A percentile compares a stretch with the other conserved stretches of the same genome.
phyloP scores from a whole-genome alignment of 2,329 filamentous ascomycete genomes.

The Rachicladosporium sp. region DNA sequence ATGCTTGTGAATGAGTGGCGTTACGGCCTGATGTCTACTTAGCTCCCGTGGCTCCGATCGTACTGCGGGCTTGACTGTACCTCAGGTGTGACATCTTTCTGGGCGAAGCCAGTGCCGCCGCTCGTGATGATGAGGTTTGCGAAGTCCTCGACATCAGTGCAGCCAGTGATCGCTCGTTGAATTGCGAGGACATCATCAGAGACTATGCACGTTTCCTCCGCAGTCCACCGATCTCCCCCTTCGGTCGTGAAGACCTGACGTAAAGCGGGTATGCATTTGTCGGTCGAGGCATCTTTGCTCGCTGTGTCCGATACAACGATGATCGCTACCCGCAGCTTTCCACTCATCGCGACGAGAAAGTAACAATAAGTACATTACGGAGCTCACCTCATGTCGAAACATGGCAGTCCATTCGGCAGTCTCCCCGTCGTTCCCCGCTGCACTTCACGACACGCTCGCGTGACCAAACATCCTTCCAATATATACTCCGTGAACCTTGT shows the following conservation, averaged over 20 bases:
- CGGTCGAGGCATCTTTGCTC: slow-evolving; percentile 62
- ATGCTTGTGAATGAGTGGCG: slow-evolving; percentile 66
- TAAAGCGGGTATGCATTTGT: slow-evolving; percentile 58
- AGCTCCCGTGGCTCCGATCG: not conserved
- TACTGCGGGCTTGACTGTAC: slow-evolving; percentile 32
- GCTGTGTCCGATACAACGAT: slow-evolving; percentile 88
- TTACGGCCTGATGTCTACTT: slow-evolving; percentile 50
- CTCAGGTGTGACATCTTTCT: slow-evolving; percentile 78
- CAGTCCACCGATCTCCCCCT: slow-evolving; percentile 57
- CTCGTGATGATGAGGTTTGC: slow-evolving; percentile 76
- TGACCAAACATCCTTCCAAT: too few species aligned
- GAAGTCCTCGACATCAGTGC: slow-evolving; percentile 51
- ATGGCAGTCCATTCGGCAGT: too few species aligned
- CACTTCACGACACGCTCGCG: too few species aligned
- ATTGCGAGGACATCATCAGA: slow-evolving; percentile 65
- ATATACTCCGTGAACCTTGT: too few species aligned
- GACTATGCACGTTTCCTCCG: slow-evolving; percentile 61
- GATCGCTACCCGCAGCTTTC: slow-evolving; percentile 57
- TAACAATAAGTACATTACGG: too few species aligned
- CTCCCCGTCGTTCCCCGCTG: too few species aligned
- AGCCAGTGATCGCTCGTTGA: slow-evolving; percentile 57
- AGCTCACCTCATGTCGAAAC: too few species aligned
- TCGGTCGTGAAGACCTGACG: slow-evolving; percentile 55
- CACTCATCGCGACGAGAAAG: not conserved
- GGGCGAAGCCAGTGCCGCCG: slow-evolving; percentile 85